Percentiles rank a stretch among this genome's conserved stretches.
phyloP scores from a whole-genome alignment of 148 eudicot genomes.

The Arbutus unedo region DNA sequence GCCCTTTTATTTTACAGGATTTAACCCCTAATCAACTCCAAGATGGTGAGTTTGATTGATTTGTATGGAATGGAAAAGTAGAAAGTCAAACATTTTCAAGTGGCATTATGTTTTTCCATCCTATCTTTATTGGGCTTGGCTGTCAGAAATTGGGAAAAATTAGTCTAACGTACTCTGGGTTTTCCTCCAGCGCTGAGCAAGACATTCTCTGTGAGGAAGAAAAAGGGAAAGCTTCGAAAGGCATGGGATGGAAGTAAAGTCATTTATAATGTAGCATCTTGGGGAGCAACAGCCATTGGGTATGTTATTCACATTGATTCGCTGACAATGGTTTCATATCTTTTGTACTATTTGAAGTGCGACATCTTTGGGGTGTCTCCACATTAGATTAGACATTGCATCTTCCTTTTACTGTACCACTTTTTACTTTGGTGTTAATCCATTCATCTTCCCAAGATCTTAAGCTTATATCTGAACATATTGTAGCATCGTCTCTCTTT shows the following conservation, averaged over 20 bases:
- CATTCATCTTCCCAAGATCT: background rate
- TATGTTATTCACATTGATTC: constrained; percentile 27
- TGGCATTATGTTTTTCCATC: background rate
- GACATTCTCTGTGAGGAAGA: constrained; percentile 77
- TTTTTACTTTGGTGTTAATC: background rate
- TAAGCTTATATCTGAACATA: background rate
- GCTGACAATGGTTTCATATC: background rate
- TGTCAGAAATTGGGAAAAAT: background rate
- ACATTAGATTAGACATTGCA: background rate
- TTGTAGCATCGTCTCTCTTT: background rate
- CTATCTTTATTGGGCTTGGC: constrained; percentile 6
- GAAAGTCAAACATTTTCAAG: background rate
- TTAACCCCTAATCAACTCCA: constrained; percentile 78
- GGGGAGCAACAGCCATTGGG: constrained; percentile 99
- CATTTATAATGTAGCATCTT: constrained; percentile 92
- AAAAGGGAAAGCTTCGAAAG: constrained; percentile 89
- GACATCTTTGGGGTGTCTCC: background rate
- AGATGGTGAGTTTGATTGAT: constrained; percentile 51
- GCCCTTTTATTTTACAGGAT: constrained; percentile 43
- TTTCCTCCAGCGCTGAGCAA: constrained; percentile 72
- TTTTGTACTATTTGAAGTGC: background rate
- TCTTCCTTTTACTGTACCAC: background rate
- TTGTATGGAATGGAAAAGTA: background rate
- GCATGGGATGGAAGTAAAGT: constrained; percentile 96
- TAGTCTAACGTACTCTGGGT: constrained; percentile 12